phyloP scores from a whole-genome alignment of 495 filamentous ascomycete genomes.

The Aspergillus bertholletiae region DNA sequence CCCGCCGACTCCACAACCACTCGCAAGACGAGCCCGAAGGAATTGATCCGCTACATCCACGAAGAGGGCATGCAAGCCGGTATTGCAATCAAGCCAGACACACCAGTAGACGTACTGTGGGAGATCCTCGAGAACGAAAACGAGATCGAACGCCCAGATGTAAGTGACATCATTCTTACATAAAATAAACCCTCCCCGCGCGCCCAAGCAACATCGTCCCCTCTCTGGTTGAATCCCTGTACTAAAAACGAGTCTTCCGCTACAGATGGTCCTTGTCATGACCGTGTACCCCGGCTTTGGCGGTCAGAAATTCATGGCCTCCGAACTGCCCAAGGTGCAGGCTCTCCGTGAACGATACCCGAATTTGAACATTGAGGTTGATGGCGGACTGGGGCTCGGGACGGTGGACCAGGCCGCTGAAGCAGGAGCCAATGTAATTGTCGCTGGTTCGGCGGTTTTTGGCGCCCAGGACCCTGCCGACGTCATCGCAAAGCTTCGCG shows the following conservation, averaged over 20 bases:
- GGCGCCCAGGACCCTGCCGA: slow-evolving; percentile 82
- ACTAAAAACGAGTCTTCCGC: no score
- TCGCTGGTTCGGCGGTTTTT: slow-evolving; percentile 96
- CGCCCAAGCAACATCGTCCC: slow-evolving; percentile 4
- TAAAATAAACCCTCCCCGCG: not conserved
- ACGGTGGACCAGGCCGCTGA: slow-evolving; percentile 95
- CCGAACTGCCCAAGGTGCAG: slow-evolving; percentile 87
- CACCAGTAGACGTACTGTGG: slow-evolving; percentile 84
- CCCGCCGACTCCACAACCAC: slow-evolving; percentile 64
- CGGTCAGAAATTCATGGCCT: slow-evolving; percentile 97
- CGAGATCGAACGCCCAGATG: slow-evolving; percentile 80
- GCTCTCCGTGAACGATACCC: slow-evolving; percentile 82
- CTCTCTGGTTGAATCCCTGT: no score
- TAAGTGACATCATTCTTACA: slow-evolving; percentile 42
- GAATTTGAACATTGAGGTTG: slow-evolving; percentile 92
- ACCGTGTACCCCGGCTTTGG: slow-evolving; percentile 97
- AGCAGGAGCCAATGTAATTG: slow-evolving; percentile 96
- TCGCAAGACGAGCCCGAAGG: slow-evolving; percentile 68
- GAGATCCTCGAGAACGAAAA: slow-evolving; percentile 73
- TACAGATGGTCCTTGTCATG: slow-evolving; percentile 97
- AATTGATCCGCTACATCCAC: slow-evolving; percentile 88
- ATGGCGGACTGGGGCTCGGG: slow-evolving; percentile 81
- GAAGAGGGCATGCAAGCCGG: slow-evolving; percentile 84
- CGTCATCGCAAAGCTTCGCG: slow-evolving; percentile 75
- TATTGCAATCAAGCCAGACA: slow-evolving; percentile 93